These are phyloP conservation scores for Urostyla sp. DNA, from an alignment of 73 alveolate species.

Conservation along the genomic window DNA sequence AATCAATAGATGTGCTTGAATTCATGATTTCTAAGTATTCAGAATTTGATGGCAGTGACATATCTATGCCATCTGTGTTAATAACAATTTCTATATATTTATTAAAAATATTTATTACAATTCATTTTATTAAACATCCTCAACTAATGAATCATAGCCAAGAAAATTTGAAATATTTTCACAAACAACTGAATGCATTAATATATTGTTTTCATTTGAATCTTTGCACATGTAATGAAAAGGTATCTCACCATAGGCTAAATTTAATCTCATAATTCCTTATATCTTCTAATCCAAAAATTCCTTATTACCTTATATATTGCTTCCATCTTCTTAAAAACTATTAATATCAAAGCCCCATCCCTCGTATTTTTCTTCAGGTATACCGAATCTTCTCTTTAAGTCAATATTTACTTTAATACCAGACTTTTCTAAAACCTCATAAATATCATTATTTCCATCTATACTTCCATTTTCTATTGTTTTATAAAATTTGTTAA, in stretches of 20 bases:
- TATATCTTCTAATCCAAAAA: constrained; percentile 3
- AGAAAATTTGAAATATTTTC: constrained; percentile 39
- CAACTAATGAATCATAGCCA: constrained; percentile 46
- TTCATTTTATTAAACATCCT: not conserved
- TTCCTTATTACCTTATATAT: not conserved
- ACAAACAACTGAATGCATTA: constrained; percentile 51
- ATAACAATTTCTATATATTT: too few species aligned
- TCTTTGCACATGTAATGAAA: constrained; percentile 16
- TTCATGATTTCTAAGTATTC: too few species aligned
- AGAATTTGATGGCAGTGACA: too few species aligned
- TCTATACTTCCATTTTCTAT: not conserved
- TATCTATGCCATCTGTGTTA: too few species aligned
- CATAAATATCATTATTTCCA: not conserved
- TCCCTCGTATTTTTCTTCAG: constrained; percentile 39
- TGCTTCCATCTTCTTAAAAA: not conserved
- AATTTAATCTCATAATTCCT: constrained; percentile 20
- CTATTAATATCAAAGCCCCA: constrained; percentile 54
- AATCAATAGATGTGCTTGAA: too few species aligned
- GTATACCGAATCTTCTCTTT: not conserved
- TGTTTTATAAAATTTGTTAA: not conserved
- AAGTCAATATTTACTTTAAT: not conserved
- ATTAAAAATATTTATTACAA: too few species aligned
- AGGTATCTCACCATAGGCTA: constrained; percentile 56
- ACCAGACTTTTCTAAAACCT: not conserved
- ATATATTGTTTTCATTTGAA: not conserved